A percentile compares a stretch with the other conserved stretches of the same genome.
These are phyloP conservation scores for Claviceps humidiphila DNA, from an alignment of 2,329 filamentous ascomycete species.

Conservation along the genomic window DNA sequence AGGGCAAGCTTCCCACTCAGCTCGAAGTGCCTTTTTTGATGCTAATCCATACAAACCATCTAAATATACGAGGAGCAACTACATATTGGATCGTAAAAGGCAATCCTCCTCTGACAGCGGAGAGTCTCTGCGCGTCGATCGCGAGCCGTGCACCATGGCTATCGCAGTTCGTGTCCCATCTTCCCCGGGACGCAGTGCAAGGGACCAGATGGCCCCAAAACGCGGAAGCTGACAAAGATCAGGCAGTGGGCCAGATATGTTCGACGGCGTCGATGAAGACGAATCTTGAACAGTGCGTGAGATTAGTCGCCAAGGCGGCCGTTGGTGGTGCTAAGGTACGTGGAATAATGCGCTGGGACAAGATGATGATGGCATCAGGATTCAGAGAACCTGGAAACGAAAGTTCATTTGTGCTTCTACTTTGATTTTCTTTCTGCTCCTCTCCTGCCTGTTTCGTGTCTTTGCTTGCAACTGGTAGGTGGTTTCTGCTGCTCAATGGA, in stretches of 20 bases:
- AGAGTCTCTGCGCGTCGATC: too few species aligned
- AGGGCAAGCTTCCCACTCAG: neutral
- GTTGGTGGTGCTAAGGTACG: slow-evolving; percentile 63
- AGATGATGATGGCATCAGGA: neutral
- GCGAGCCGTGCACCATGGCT: neutral
- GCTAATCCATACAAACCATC: too few species aligned
- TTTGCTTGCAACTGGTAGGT: neutral
- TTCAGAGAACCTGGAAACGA: neutral
- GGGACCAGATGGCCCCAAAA: neutral
- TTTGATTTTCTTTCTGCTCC: too few species aligned
- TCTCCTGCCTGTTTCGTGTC: too few species aligned
- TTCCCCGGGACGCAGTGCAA: neutral
- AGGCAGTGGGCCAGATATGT: slow-evolving; percentile 80
- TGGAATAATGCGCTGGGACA: neutral
- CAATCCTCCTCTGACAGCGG: too few species aligned
- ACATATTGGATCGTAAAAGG: neutral
- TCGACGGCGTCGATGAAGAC: slow-evolving; percentile 65
- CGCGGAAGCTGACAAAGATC: neutral
- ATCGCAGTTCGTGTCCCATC: neutral
- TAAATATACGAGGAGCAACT: neutral
- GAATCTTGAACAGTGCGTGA: slow-evolving; percentile 69
- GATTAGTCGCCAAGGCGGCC: slow-evolving; percentile 58
- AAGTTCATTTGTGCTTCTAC: neutral
- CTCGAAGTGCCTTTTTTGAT: too few species aligned
- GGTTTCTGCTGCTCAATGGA: neutral